Evolutionary conservation across 257 asterid genomes (phyloP), one percentile per base, ranked within the genome.

Genomic region (Jacaranda mimosifolia): DNA sequence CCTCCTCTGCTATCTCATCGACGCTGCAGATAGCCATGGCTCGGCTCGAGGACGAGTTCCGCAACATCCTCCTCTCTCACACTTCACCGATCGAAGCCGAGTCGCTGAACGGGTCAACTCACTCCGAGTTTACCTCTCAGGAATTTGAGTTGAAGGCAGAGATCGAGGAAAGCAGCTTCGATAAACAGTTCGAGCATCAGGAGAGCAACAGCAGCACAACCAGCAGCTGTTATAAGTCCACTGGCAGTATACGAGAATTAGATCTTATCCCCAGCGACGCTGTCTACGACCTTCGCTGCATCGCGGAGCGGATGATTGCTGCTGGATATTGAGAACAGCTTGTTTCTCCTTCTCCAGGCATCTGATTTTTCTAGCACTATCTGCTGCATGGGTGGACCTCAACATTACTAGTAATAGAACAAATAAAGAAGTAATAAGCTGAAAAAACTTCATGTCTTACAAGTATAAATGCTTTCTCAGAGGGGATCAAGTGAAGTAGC

Each of bases 1-100:
- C 81, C 10, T 52, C 66, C 52, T 35, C 82, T 68, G 46, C 79
- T 66, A 60, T 73, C 72, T 80, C 74, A 55, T 75, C 87, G 73
- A 43, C 89, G 21, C 95, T 92, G 52, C 96, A 92, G 96, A 91
- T 92, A 90, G 96, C 99, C 79, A 91, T 94, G 98, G 93, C 98
- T 68, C 85, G 97, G 4, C 98, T 94, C 19, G 98, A 94, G 85
- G 98, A 94, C 72, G 97, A 94, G 92, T 92, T 94, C 77, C 96
- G 98, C 4, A 88, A 62, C 84, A 91, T 94, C 79, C 92, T 94
- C 74, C 68, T 91, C 18, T 85, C 89, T 0, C 89, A 92, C 59
- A 86, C 96, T 12, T 83, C 87, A 10, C 92, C 96, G 0, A 78
- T 92, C 60, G 94, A 91, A 66, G 81, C 92, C 40, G 96, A 91